Percentiles rank a stretch among this genome's conserved stretches.
These are phyloP conservation scores for Lactarius deliciosus DNA, from an alignment of 768 basidiomycete genomes.

Conservation along the genomic window DNA sequence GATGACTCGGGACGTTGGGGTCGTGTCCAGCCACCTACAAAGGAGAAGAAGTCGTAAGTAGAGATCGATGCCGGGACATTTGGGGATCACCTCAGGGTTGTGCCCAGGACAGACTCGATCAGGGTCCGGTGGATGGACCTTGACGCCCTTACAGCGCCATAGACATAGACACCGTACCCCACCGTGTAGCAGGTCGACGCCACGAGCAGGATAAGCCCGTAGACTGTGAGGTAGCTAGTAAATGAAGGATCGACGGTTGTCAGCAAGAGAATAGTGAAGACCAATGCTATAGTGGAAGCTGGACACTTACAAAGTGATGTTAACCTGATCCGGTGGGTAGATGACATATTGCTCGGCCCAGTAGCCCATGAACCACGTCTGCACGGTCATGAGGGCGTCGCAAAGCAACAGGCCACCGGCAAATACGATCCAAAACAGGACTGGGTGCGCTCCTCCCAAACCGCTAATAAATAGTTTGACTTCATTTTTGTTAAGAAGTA, in stretches of 20 bases:
- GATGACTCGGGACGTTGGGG: constrained; percentile 59
- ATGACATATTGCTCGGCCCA: constrained; percentile 46
- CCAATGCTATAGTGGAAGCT: too few species aligned
- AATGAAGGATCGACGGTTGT: not conserved
- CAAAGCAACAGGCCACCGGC: constrained; percentile 30
- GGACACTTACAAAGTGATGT: constrained; percentile 37
- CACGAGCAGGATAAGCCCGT: constrained; percentile 40
- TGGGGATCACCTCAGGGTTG: constrained; percentile 59
- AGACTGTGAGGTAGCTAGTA: constrained; percentile 50
- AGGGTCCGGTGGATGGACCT: constrained; percentile 52
- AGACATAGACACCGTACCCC: constrained; percentile 43
- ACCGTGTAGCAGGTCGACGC: constrained; percentile 37
- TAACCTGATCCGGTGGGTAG: constrained; percentile 38
- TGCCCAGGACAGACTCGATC: constrained; percentile 52
- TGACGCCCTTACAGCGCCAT: constrained; percentile 54
- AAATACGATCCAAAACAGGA: constrained; percentile 38
- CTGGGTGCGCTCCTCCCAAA: constrained; percentile 32
- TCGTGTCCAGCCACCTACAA: constrained; percentile 49
- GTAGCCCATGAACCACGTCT: constrained; percentile 47
- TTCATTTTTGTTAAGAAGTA: constrained; percentile 16
- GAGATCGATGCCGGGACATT: too few species aligned
- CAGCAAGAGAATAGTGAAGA: not conserved
- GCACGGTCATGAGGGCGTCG: constrained; percentile 31
- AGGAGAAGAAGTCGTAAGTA: not conserved
- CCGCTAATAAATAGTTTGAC: constrained; percentile 36